phyloP scores from a whole-genome alignment of 768 basidiomycete genomes.

The Boletus vermiculosoides region DNA sequence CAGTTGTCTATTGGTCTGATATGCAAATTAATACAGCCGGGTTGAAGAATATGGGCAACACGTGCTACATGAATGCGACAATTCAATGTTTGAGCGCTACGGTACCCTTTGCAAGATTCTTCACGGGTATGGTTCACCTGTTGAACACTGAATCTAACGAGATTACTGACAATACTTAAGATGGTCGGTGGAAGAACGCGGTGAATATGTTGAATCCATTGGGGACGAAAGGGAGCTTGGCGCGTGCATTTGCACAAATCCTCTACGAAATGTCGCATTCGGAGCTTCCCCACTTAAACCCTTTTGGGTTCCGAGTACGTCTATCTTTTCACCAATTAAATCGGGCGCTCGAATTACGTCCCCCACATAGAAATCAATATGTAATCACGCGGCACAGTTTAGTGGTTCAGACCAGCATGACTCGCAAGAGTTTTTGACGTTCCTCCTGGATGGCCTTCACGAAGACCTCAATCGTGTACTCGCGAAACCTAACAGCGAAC shows the following conservation, averaged over 20 bases:
- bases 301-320: conserved; percentile 79
- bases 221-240: conserved; percentile 83
- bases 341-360: conserved; percentile 13
- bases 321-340: conserved; percentile 21
- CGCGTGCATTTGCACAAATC: conserved; percentile 78
- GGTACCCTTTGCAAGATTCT: conserved; percentile 89
- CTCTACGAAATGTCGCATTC: conserved; percentile 87
- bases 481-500: conserved; percentile 59
- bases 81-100: conserved; percentile 96
- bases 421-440: conserved; percentile 94
- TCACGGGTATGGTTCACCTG: conserved; percentile 58
- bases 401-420: conserved; percentile 91
- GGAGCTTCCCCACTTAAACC: conserved; percentile 79
- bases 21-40: conserved; percentile 77
- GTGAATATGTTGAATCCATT: conserved; percentile 85
- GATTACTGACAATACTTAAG: conserved; percentile 36
- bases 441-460: conserved; percentile 89
- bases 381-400: conserved; percentile 66
- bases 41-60: conserved; percentile 93
- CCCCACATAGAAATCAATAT: conserved; percentile 53
- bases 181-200: conserved; percentile 76
- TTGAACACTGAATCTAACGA: background rate
- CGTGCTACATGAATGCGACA: conserved; percentile 99
- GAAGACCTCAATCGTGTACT: conserved; percentile 86
- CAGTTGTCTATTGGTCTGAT: conserved; percentile 83